Evolutionary conservation across 768 basidiomycete species (phyloP).

Genomic region (Pholiota molesta): DNA sequence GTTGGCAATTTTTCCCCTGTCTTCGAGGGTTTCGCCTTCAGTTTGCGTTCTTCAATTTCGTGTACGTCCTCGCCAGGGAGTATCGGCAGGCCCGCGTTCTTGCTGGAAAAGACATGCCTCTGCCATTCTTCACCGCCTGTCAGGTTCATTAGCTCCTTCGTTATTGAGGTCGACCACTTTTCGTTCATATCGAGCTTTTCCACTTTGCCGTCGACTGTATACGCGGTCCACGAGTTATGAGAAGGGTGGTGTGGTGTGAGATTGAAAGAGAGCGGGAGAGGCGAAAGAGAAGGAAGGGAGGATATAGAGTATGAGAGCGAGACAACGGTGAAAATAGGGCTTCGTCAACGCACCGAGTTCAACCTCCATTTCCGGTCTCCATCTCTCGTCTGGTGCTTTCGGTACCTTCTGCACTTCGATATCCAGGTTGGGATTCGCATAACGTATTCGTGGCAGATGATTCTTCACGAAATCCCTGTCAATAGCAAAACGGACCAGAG

Average conservation of each 20-base stretch:
- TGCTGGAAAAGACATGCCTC: constrained; percentile 51
- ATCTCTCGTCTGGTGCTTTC: constrained; percentile 56
- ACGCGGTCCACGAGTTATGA: background rate
- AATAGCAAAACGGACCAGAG: background rate
- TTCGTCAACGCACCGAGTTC: constrained; percentile 60
- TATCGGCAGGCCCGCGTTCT: constrained; percentile 49
- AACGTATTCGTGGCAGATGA: constrained; percentile 77
- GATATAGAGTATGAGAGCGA: background rate
- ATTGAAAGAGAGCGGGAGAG: background rate
- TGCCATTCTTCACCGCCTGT: constrained; percentile 66
- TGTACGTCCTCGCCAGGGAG: constrained; percentile 42
- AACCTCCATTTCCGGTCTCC: constrained; percentile 63
- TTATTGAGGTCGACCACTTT: constrained; percentile 71
- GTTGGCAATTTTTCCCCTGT: constrained; percentile 18
- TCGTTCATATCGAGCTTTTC: constrained; percentile 56
- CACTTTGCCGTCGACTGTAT: constrained; percentile 51
- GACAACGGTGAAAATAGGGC: background rate
- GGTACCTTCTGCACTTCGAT: constrained; percentile 59
- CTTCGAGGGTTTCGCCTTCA: constrained; percentile 8
- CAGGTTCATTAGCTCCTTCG: constrained; percentile 70
- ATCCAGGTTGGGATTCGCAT: constrained; percentile 68
- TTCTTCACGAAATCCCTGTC: constrained; percentile 78
- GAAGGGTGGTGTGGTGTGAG: background rate
- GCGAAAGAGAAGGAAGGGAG: background rate
- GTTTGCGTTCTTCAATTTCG: constrained; percentile 25